Evolutionary conservation across 2,329 filamentous ascomycete species (phyloP).

Genomic region (Cladosporium sp.): DNA sequence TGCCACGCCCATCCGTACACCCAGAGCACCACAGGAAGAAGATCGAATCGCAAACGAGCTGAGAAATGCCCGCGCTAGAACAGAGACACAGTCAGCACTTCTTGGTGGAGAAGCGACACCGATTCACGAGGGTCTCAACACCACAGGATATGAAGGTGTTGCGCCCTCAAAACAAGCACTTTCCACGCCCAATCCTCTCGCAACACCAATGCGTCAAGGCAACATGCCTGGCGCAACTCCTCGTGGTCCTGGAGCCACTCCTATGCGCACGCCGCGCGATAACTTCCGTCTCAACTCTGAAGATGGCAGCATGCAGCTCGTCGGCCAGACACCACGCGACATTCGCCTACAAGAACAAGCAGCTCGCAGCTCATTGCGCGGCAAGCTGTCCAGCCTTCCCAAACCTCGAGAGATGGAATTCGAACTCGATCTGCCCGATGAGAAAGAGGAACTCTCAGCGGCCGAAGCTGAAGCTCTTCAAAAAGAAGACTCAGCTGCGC

Average conservation of each 20-base stretch:
- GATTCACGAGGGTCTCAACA: slow-evolving; percentile 72
- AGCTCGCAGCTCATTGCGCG: slow-evolving; percentile 63
- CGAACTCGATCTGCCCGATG: slow-evolving; percentile 88
- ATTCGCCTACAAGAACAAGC: slow-evolving; percentile 67
- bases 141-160: slow-evolving; percentile 83
- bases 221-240: slow-evolving; percentile 64
- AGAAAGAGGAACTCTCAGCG: slow-evolving; percentile 58
- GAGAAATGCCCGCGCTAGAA: slow-evolving; percentile 84
- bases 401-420: slow-evolving; percentile 91
- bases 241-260: slow-evolving; percentile 69
- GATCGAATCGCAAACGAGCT: slow-evolving; percentile 97
- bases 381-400: slow-evolving; percentile 75
- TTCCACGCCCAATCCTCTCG: slow-evolving; percentile 92
- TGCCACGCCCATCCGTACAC: slow-evolving; percentile 84
- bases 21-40: slow-evolving; percentile 84
- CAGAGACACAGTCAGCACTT: slow-evolving; percentile 88
- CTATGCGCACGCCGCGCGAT: slow-evolving; percentile 57
- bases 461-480: slow-evolving; percentile 45
- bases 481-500: slow-evolving; percentile 68
- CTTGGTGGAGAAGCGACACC: slow-evolving; percentile 92
- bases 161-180: slow-evolving; percentile 75
- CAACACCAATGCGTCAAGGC: slow-evolving; percentile 73
- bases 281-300: slow-evolving; percentile 77
- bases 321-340: slow-evolving; percentile 73
- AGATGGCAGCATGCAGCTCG: slow-evolving; percentile 60